Conservation (phyloP, 331 rosid species). For the Prunus yedoensis region DNA sequence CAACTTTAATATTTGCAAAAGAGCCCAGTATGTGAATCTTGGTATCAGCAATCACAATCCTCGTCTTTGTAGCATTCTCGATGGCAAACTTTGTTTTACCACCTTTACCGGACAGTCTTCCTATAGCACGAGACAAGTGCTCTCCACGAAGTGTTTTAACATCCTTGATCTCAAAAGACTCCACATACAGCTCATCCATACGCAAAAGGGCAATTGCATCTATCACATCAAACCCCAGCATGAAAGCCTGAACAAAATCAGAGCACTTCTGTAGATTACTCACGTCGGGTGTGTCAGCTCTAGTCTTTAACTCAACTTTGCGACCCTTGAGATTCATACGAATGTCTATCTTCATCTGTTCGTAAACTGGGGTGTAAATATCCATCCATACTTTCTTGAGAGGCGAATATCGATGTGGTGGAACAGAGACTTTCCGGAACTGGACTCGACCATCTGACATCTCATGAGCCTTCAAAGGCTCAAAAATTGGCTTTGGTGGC, state of each 20-base stretch:
- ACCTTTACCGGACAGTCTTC: slow-evolving; percentile 82
- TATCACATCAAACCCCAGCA: slow-evolving; percentile 78
- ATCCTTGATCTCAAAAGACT: slow-evolving; percentile 89
- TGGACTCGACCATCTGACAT: slow-evolving; percentile 82
- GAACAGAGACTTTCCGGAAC: slow-evolving; percentile 76
- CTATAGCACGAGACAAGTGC: slow-evolving; percentile 90
- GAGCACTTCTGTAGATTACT: slow-evolving; percentile 83
- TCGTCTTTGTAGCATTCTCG: slow-evolving; percentile 78
- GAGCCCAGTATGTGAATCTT: slow-evolving; percentile 89
- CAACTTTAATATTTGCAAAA: slow-evolving; percentile 72
- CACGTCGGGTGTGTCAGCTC: slow-evolving; percentile 71
- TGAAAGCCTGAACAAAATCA: slow-evolving; percentile 90
- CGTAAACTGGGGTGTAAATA: slow-evolving; percentile 65
- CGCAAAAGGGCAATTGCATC: slow-evolving; percentile 81
- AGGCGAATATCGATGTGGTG: slow-evolving; percentile 76
- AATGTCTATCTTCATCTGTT: slow-evolving; percentile 80
- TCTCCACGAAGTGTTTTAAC: slow-evolving; percentile 76
- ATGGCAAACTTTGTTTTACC: slow-evolving; percentile 84
- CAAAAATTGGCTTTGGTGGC: slow-evolving; percentile 68
- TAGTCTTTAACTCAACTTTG: slow-evolving; percentile 75
- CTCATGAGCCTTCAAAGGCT: slow-evolving; percentile 82
- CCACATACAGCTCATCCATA: slow-evolving; percentile 79
- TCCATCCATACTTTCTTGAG: slow-evolving; percentile 93
- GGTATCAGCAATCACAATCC: slow-evolving; percentile 82
- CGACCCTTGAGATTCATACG: slow-evolving; percentile 86